Conservation (phyloP, 768 basidiomycete species). For the Hortiboletus flavorubellus region DNA sequence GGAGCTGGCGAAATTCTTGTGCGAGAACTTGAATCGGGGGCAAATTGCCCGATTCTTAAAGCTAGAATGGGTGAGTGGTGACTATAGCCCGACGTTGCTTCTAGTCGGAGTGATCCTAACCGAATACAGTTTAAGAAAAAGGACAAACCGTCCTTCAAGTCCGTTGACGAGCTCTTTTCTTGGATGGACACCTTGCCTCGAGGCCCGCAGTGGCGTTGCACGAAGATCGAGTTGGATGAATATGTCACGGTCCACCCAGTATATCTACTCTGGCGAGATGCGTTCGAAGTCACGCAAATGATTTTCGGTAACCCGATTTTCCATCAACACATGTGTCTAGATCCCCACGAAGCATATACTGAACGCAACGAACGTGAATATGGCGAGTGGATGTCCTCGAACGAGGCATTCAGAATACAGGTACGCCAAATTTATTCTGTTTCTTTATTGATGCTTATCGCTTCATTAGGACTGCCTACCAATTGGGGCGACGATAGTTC, state of each 20-base stretch:
- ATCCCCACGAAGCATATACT: no score
- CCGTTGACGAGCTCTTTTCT: background rate
- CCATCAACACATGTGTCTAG: background rate
- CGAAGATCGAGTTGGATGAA: background rate
- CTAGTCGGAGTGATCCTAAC: no score
- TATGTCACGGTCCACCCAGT: background rate
- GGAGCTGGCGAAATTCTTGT: background rate
- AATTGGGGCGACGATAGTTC: no score
- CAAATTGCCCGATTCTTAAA: background rate
- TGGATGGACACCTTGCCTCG: background rate
- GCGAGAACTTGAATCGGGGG: background rate
- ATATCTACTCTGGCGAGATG: background rate
- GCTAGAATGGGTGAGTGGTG: background rate
- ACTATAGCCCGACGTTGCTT: no score
- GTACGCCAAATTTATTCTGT: background rate
- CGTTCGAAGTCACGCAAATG: background rate
- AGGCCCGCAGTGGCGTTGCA: background rate
- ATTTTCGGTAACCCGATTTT: background rate
- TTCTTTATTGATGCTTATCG: background rate
- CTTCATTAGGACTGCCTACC: no score
- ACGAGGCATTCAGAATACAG: background rate
- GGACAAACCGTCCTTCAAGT: background rate
- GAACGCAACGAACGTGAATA: background rate
- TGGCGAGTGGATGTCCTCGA: background rate
- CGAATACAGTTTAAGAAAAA: background rate